These are phyloP conservation scores for Aureobasidium lini DNA, from an alignment of 2,329 filamentous ascomycete genomes.

Conservation along the genomic window DNA sequence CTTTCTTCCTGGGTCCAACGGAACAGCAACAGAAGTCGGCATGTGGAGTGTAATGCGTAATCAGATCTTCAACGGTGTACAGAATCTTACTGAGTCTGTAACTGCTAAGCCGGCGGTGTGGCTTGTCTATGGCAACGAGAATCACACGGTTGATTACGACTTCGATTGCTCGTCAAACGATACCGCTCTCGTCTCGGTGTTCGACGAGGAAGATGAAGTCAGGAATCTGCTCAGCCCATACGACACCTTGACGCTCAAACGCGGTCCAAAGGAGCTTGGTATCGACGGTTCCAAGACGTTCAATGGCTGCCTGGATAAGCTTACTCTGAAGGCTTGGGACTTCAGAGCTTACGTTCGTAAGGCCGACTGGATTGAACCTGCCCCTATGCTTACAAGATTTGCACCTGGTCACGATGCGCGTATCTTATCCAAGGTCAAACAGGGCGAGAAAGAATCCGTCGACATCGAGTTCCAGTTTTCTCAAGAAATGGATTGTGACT, in stretches of 20 bases:
- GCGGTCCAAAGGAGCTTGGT: conserved; percentile 39
- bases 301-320: conserved; percentile 49
- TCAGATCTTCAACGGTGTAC: conserved; percentile 36
- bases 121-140: conserved; percentile 46
- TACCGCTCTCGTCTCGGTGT: conserved; percentile 51
- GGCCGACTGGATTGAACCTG: conserved; percentile 42
- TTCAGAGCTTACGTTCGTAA: conserved; percentile 54
- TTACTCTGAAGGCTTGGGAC: conserved; percentile 49
- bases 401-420: conserved; percentile 54
- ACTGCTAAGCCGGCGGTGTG: conserved; percentile 37
- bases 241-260: conserved; percentile 46
- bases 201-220: conserved; percentile 46
- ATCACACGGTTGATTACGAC: conserved; percentile 43
- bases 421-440: conserved; percentile 41
- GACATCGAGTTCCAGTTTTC: conserved; percentile 53
- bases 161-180: conserved; percentile 48
- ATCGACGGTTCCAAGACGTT: conserved; percentile 39
- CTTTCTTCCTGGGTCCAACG: conserved; percentile 46
- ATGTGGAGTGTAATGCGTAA: conserved; percentile 55
- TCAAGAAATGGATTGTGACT: conserved; percentile 53
- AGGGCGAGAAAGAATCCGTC: conserved; percentile 35
- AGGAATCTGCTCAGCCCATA: conserved; percentile 58
- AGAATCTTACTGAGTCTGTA: conserved; percentile 38
- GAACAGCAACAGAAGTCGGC: conserved; percentile 47
- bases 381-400: conserved; percentile 54